Conservation (phyloP, 495 filamentous ascomycete species). For the Umbilicaria muhlenbergii region DNA sequence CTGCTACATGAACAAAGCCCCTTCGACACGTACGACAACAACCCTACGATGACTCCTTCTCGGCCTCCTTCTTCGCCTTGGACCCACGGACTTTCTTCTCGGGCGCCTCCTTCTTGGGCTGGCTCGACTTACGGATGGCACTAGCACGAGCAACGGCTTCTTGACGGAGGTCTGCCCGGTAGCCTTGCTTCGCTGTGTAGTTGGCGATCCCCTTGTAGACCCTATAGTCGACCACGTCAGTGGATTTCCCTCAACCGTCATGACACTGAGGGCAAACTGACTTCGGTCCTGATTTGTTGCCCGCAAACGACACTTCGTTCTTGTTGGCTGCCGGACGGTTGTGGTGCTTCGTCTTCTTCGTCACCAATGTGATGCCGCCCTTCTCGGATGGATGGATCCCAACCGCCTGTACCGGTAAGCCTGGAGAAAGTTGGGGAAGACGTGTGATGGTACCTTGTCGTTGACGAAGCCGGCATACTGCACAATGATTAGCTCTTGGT, state of each 20-base stretch:
- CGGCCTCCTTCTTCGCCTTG: conserved; percentile 64
- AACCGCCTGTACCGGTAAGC: conserved; percentile 47
- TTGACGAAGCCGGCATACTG: conserved; percentile 84
- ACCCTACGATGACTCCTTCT: conserved; percentile 22
- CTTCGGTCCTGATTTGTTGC: conserved; percentile 14
- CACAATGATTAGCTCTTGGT: conserved; percentile 5
- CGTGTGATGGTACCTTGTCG: conserved; percentile 58
- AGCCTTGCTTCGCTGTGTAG: conserved; percentile 63
- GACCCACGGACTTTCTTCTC: conserved; percentile 61
- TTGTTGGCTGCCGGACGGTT: conserved; percentile 55
- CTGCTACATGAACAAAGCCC: too few relatives aligned
- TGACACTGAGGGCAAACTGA: conserved; percentile 3
- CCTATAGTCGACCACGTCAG: conserved; percentile 30
- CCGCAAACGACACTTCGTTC: conserved; percentile 46
- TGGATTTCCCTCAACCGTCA: not conserved
- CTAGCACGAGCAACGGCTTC: conserved; percentile 79
- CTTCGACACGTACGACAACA: too few relatives aligned
- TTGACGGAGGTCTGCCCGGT: conserved; percentile 75
- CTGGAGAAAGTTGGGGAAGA: conserved; percentile 5
- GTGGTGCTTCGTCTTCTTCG: conserved; percentile 61
- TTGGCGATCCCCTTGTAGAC: conserved; percentile 75
- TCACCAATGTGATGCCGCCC: conserved; percentile 56
- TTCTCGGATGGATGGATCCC: conserved; percentile 53
- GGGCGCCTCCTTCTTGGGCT: conserved; percentile 57
- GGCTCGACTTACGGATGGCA: conserved; percentile 68